phyloP scores from a whole-genome alignment of 495 filamentous ascomycete species.

The Penicillium manginii region DNA sequence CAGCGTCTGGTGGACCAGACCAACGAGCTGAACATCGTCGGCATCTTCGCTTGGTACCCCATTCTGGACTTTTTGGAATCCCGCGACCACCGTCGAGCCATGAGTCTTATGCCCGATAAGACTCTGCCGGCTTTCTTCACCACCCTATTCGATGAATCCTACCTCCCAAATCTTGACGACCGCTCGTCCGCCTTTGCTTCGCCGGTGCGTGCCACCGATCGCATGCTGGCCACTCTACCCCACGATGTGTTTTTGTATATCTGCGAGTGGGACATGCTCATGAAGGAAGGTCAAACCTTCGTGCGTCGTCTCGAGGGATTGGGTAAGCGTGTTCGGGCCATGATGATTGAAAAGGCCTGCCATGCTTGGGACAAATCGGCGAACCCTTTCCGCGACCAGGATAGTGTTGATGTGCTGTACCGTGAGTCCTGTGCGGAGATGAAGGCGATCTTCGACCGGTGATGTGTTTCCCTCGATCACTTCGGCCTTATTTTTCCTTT shows the following conservation, averaged over 20 bases:
- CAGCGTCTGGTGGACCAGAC: conserved; percentile 38
- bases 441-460: conserved; percentile 46
- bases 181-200: conserved; percentile 63
- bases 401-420: conserved; percentile 43
- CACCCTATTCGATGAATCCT: conserved; percentile 83
- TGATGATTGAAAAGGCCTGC: conserved; percentile 69
- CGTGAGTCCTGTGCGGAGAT: conserved; percentile 49
- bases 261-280: conserved; percentile 91
- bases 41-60: conserved; percentile 81
- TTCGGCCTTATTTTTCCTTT: not conserved
- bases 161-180: conserved; percentile 60
- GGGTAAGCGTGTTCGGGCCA: conserved; percentile 68
- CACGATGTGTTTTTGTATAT: conserved; percentile 72
- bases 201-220: conserved; percentile 62
- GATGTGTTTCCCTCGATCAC: conserved; percentile 9
- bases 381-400: conserved; percentile 68
- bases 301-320: conserved; percentile 64
- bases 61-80: conserved; percentile 79
- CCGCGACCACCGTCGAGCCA: conserved; percentile 71
- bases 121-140: conserved; percentile 76
- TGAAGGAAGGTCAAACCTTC: conserved; percentile 74
- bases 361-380: conserved; percentile 91
- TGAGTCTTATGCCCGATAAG: conserved; percentile 67
- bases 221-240: conserved; percentile 55
- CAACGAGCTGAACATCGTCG: conserved; percentile 51